Percentiles rank a stretch among this genome's conserved stretches.
These are phyloP conservation scores for Taxillus chinensis DNA, from an alignment of 164 flowering plant species.

Conservation along the genomic window DNA sequence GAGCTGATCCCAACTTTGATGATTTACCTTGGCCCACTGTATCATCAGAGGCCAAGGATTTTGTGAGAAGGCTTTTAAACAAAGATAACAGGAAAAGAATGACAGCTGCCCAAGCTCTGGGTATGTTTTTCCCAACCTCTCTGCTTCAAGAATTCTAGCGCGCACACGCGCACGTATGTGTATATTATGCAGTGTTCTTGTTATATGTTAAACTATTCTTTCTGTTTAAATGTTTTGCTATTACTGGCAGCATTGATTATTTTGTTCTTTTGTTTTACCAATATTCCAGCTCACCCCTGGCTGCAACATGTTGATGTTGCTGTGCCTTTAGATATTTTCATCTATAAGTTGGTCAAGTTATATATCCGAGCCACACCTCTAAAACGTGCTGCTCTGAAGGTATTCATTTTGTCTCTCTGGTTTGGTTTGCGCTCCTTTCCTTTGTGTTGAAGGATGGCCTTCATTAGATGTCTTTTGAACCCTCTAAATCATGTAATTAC, in stretches of 20 bases:
- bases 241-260: neutral
- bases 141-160: neutral
- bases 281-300: conserved; percentile 93
- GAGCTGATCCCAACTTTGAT: conserved; percentile 65
- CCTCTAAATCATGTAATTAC: conserved; percentile 4
- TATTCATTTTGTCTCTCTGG: conserved; percentile 7
- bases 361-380: conserved; percentile 81
- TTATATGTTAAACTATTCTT: neutral
- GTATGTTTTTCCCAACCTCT: conserved; percentile 23
- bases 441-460: too few species aligned
- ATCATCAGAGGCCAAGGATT: conserved; percentile 60
- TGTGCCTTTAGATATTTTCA: conserved; percentile 68
- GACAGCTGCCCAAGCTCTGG: conserved; percentile 68
- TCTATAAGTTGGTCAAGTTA: conserved; percentile 78
- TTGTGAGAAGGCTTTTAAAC: conserved; percentile 57
- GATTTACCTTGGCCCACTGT: conserved; percentile 64
- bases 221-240: neutral
- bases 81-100: conserved; percentile 71
- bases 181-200: neutral
- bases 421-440: too few species aligned
- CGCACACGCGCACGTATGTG: neutral
- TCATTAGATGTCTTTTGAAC: too few species aligned
- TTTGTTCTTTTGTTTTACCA: neutral
- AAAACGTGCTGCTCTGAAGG: conserved; percentile 88
- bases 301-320: conserved; percentile 41